Percentiles rank a stretch among this genome's conserved stretches.
Conservation (phyloP, 2,329 filamentous ascomycete species). For the Chalara sp. region DNA sequence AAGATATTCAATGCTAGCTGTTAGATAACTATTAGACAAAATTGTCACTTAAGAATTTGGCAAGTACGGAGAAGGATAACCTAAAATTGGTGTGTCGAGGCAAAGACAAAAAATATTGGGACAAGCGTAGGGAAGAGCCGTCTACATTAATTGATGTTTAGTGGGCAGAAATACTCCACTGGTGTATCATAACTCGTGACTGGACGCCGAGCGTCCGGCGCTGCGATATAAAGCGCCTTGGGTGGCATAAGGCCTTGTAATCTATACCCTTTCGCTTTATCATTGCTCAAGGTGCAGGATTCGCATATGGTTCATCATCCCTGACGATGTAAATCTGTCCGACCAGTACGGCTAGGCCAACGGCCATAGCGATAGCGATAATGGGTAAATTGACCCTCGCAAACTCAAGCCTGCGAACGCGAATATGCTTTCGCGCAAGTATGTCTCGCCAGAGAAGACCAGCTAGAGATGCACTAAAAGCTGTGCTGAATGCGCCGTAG, state of each 20-base stretch:
- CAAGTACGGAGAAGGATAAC: no score
- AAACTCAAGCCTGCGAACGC: slow-evolving; percentile 57
- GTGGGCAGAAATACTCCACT: no score
- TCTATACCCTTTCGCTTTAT: not conserved
- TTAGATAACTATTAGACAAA: no score
- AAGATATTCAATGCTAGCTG: no score
- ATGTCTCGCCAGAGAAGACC: slow-evolving; percentile 70
- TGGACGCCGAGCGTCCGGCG: no score
- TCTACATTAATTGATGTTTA: no score
- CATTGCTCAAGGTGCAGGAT: not conserved
- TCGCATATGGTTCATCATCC: slow-evolving; percentile 9
- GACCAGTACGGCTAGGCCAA: slow-evolving; percentile 54
- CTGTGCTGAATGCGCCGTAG: slow-evolving; percentile 66
- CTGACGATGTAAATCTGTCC: slow-evolving; percentile 57
- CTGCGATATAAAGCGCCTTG: no score
- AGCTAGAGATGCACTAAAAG: slow-evolving; percentile 65
- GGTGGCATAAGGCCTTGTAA: not conserved
- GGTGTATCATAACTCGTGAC: no score
- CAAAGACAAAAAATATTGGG: no score
- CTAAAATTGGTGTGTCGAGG: no score
- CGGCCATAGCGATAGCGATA: slow-evolving; percentile 60
- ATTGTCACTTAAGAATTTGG: no score
- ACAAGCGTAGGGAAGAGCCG: no score
- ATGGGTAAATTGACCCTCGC: slow-evolving; percentile 64
- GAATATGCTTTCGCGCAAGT: slow-evolving; percentile 59